Base-by-base conservation (phyloP, 139 green algal genomes). In the Chlorella sorokiniana region DNA sequence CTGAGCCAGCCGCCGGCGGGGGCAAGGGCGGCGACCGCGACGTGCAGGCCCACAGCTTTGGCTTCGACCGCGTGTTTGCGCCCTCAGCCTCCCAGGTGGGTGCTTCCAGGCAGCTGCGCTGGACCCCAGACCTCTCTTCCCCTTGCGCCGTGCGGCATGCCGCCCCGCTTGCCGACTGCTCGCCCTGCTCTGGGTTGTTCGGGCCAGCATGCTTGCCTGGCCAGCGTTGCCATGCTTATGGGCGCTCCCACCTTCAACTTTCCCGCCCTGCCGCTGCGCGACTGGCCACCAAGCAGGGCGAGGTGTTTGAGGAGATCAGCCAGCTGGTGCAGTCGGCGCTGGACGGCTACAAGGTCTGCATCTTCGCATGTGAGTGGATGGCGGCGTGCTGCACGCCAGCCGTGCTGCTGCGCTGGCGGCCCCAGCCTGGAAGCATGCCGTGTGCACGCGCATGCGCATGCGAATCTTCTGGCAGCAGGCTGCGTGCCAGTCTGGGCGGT, bases 251-350 rank as follows among this genome's bases (percentile, higher is more conserved):
- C n/a, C n/a, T n/a, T n/a, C n/a, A n/a, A 59, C 48, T 59, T 59
- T 59, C 16, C 16, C 48, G 48, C 48, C 16, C 14, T 59, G 48
- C 48, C 16, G 48, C 48, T 59, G 48, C 48, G 16, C 48, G 71
- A 6, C 90, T 90, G 3, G 65, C 88, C 14, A 81, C 87, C 16
- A 70, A 20, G 93, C 93, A 98, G 84, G 87, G 85, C 38, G 71
- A 87, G 63, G 90, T 95, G 23, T 99, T 99, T 85, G 84, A 89
- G 37, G 90, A 94, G 54, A 95, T 99, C 31, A 93, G 89, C 9
- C 90, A 97, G 86, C 91, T 99, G 48, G 94, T 99, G 62, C 96
- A 99, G 83, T 92, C 42, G 35, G 72, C 84, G 27, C 73, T 88
- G 38, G 84, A 88, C 52, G 84, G 84, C 29, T 88, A 88, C 71